These are phyloP conservation scores for Globisporangium megalacanthum DNA, from an alignment of 352 stramenopile genomes.

Conservation along the genomic window DNA sequence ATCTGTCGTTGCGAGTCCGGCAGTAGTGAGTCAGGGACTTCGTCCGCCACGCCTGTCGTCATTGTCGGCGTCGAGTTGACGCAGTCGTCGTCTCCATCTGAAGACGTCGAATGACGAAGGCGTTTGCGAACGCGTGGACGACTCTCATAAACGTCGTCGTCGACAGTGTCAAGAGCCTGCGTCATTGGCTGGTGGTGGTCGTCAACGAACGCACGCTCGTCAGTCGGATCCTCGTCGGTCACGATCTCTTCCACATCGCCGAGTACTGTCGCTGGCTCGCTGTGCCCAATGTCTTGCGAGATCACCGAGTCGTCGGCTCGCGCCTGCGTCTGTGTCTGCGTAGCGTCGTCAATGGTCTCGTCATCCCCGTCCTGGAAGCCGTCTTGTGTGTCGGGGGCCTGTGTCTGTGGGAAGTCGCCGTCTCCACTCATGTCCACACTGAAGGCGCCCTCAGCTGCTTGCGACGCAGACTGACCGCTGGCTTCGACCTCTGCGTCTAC, in stretches of 20 bases:
- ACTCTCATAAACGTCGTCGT: background rate
- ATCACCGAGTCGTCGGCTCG: background rate
- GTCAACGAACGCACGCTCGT: background rate
- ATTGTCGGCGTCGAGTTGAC: background rate
- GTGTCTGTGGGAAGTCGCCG: slow-evolving; percentile 4
- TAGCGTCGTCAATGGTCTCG: background rate
- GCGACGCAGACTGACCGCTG: background rate
- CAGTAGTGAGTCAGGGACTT: background rate
- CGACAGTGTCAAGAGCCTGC: background rate
- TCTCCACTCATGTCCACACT: background rate
- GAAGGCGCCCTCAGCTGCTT: background rate
- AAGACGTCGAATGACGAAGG: background rate
- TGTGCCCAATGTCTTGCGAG: background rate
- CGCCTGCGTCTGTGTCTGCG: background rate
- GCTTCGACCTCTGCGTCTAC: background rate
- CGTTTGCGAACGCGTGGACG: background rate
- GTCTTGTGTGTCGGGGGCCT: slow-evolving; percentile 5
- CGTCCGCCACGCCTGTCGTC: background rate
- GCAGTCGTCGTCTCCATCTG: background rate
- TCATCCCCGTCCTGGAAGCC: slow-evolving; percentile 1
- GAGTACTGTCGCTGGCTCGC: background rate
- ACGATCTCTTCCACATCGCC: background rate
- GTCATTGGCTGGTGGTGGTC: background rate
- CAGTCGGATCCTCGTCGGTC: background rate
- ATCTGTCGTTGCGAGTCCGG: background rate